Base-by-base conservation (phyloP, 495 filamentous ascomycete genomes). In the Aspergillus diversus region DNA sequence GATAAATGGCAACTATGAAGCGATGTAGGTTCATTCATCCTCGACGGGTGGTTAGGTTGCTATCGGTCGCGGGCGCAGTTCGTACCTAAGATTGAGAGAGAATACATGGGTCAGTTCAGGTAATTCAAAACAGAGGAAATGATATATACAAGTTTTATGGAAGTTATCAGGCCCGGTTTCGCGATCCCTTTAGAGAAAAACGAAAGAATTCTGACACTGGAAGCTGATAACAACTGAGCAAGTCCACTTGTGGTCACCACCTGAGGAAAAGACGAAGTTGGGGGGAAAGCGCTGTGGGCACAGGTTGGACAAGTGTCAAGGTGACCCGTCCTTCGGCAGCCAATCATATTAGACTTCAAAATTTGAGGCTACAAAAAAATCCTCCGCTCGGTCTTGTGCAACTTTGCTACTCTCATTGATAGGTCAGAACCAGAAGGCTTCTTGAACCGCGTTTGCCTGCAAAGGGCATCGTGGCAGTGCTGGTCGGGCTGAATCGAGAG, bases 401-500 rank as follows among this genome's bases (percentile, higher is more conserved):
- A 35, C 35, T 46, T 32, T 3, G 13, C 49, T 21, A 13, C n/a
- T 9, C 7, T 7, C 16, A 15, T 27, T 61, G 39, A 61, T 61
- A 61, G 59, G 59, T 51, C 33, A 3, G 49, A 47, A 13, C 13
- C 6, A 7, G 17, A 46, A 15, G 15, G 35, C 35, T 13, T 31
- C 46, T 50, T 5, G 9, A 49, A n/a, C 37, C 4, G n/a, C 55
- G 31, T 46, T 37, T 39, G 35, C 33, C 46, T 48, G 53, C 32
- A 16, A 9, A 32, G 33, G 47, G 33, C 51, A 48, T 61, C 42
- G 51, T 56, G 60, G 60, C 60, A 35, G 52, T 62, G 60, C 13
- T 33, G 35, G 7, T 2, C 32, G 11, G 53, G 53, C 60, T 63
- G 53, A 42, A 50, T 52, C 21, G 21, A 33, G 60, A 42, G 47